These are phyloP conservation scores for Blastomyces silverae DNA, from an alignment of 2,329 filamentous ascomycete species.

Conservation along the genomic window DNA sequence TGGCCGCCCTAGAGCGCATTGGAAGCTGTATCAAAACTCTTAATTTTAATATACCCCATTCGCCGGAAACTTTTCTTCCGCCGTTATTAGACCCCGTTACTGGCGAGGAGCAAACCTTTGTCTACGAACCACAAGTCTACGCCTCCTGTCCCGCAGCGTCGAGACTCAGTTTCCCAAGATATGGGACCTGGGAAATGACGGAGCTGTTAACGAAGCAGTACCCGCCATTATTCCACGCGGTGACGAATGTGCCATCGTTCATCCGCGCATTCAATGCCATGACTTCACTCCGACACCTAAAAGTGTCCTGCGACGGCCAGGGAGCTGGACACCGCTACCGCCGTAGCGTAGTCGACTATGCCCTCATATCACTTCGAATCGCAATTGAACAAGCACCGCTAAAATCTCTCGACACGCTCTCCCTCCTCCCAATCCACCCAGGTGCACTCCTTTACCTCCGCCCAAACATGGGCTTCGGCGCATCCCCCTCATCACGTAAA, in stretches of 20 bases:
- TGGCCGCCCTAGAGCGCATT: slow-evolving; percentile 68
- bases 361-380: slow-evolving; percentile 77
- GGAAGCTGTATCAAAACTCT: slow-evolving; percentile 72
- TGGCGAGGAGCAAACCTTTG: slow-evolving; percentile 70
- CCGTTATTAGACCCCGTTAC: slow-evolving; percentile 73
- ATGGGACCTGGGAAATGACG: slow-evolving; percentile 70
- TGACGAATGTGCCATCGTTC: slow-evolving; percentile 80
- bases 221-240: slow-evolving; percentile 79
- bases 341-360: slow-evolving; percentile 75
- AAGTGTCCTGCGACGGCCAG: slow-evolving; percentile 68
- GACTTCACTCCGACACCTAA: slow-evolving; percentile 64
- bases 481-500: slow-evolving; percentile 61
- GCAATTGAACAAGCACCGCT: slow-evolving; percentile 69
- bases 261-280: slow-evolving; percentile 65
- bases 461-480: slow-evolving; percentile 65
- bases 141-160: slow-evolving; percentile 54
- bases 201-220: slow-evolving; percentile 81
- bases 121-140: slow-evolving; percentile 67
- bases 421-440: slow-evolving; percentile 66
- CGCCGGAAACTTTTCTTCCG: slow-evolving; percentile 70
- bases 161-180: slow-evolving; percentile 59
- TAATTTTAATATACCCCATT: slow-evolving; percentile 70
- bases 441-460: slow-evolving; percentile 70
- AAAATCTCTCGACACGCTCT: slow-evolving; percentile 59
- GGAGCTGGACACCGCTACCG: slow-evolving; percentile 62